Evolutionary conservation across 2,329 filamentous ascomycete genomes (phyloP).

Genomic region (Seiridium cupressi): DNA sequence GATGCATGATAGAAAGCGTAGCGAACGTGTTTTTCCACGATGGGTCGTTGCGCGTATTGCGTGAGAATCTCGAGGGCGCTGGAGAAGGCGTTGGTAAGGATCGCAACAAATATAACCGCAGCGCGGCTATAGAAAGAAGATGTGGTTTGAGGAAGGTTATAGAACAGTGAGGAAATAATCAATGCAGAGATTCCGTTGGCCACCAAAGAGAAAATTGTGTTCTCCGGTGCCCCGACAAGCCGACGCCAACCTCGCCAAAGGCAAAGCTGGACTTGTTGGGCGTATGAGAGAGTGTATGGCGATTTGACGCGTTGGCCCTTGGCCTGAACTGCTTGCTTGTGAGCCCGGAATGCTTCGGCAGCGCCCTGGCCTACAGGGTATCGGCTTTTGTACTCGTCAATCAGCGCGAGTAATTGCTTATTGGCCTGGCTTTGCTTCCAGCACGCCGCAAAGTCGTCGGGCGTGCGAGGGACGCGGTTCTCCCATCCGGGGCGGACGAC

Average conservation of each 20-base stretch:
- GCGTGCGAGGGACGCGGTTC: slow-evolving; percentile 55
- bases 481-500: slow-evolving; percentile 55
- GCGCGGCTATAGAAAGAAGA: slow-evolving; percentile 44
- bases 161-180: slow-evolving; percentile 53
- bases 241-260: slow-evolving; percentile 78
- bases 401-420: slow-evolving; percentile 49
- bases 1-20: slow-evolving; percentile 27
- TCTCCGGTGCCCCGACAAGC: neutral
- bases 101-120: slow-evolving; percentile 49
- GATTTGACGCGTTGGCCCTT: slow-evolving; percentile 64
- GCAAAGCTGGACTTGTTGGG: slow-evolving; percentile 75
- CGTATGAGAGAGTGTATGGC: slow-evolving; percentile 78
- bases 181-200: slow-evolving; percentile 47
- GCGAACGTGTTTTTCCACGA: slow-evolving; percentile 43
- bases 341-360: slow-evolving; percentile 55
- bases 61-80: slow-evolving; percentile 28
- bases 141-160: slow-evolving; percentile 38
- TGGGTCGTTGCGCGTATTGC: slow-evolving; percentile 14
- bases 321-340: slow-evolving; percentile 53
- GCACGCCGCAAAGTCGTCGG: slow-evolving; percentile 45
- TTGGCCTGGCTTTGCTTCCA: slow-evolving; percentile 47
- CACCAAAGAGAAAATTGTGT: slow-evolving; percentile 18
- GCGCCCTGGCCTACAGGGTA: slow-evolving; percentile 55
- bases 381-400: slow-evolving; percentile 51
- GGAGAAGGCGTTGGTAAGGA: slow-evolving; percentile 50